Base-by-base conservation (phyloP, 352 stramenopile genomes). In the Thraustochytrium striatum region DNA sequence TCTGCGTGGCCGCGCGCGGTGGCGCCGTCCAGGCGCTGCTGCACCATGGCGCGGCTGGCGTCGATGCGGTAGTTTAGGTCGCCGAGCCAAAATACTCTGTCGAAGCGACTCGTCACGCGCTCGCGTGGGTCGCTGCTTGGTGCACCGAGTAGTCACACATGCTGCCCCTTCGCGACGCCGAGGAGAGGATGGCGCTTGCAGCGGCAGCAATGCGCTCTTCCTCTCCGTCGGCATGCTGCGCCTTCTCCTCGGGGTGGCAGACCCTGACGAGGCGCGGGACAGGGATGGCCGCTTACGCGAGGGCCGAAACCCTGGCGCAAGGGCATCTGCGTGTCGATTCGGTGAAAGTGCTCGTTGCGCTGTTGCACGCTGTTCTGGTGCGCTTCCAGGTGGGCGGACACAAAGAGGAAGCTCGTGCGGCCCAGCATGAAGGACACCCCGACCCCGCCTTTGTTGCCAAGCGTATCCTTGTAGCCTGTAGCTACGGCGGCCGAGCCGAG, bases 401-500 rank as follows among this genome's bases (percentile, higher is more conserved):
- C 86, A 72, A 98, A 96, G 0, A 94, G 86, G 58, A 97, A 93
- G 62, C 85, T 89, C 2, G 91, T 95, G 33, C 78, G 41, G 0
- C 86, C 91, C 1, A 96, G 73, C 0, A 59, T 86, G 69, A 97
- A 87, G 28, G 92, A 92, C 11, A 96, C 89, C 28, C 89, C 92
- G 25, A 97, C 93, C n/a, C 91, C 93, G 30, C 89, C 94, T 82
- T 98, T 98, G 83, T 98, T 98, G 52, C 95, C 92, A 25, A 98
- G 86, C 9, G 97, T 89, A 73, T 97, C 97, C 0, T 91, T 93
- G 38, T 97, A 87, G 0, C 94, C 94, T 33, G 93, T 97, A 0
- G 94, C 91, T 3, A 98, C 91, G 41, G 89, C 89, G 58, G 95
- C 87, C 13, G 89, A 90, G 78, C 95, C 87, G 39, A 98, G 87